Conservation (phyloP, 2,329 filamentous ascomycete genomes). For the Aspergillus pseudoterreus region DNA sequence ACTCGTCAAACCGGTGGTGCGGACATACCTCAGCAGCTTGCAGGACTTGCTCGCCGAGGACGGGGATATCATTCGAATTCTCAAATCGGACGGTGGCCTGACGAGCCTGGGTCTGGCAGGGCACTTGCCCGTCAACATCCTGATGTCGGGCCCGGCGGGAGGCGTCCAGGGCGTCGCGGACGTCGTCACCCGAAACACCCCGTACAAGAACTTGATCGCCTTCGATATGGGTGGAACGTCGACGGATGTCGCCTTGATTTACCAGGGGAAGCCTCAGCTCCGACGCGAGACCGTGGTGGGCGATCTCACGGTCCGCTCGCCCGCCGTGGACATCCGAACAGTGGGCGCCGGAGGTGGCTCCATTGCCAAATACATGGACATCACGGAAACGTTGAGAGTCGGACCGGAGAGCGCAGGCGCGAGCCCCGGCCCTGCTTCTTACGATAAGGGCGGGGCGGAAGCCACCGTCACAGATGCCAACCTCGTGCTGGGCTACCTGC, state of each 20-base stretch:
- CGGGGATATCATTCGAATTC: constrained; percentile 39
- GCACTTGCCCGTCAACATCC: constrained; percentile 46
- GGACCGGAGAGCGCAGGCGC: constrained; percentile 51
- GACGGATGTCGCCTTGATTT: constrained; percentile 47
- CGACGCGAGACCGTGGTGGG: constrained; percentile 47
- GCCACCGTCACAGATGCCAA: constrained; percentile 52
- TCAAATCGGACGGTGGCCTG: constrained; percentile 49
- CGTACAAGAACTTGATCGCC: constrained; percentile 48
- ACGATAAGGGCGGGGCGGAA: constrained; percentile 44
- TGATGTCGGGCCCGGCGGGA: constrained; percentile 51
- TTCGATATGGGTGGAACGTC: constrained; percentile 52
- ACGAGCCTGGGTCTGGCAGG: constrained; percentile 45
- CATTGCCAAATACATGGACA: constrained; percentile 46
- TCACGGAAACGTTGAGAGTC: constrained; percentile 48
- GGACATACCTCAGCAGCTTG: constrained; percentile 39
- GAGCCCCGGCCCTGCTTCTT: constrained; percentile 48
- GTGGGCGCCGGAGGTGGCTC: constrained; percentile 51
- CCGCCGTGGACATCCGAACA: constrained; percentile 48
- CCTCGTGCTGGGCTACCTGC: constrained; percentile 47
- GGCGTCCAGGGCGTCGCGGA: constrained; percentile 49
- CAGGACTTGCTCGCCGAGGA: too few relatives aligned
- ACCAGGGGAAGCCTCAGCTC: constrained; percentile 41
- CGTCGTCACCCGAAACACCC: constrained; percentile 43
- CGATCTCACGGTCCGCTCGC: constrained; percentile 43
- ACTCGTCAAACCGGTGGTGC: constrained; percentile 47